Conservation (phyloP, 2,329 filamentous ascomycete species). For the Periglandula ipomoeae region DNA sequence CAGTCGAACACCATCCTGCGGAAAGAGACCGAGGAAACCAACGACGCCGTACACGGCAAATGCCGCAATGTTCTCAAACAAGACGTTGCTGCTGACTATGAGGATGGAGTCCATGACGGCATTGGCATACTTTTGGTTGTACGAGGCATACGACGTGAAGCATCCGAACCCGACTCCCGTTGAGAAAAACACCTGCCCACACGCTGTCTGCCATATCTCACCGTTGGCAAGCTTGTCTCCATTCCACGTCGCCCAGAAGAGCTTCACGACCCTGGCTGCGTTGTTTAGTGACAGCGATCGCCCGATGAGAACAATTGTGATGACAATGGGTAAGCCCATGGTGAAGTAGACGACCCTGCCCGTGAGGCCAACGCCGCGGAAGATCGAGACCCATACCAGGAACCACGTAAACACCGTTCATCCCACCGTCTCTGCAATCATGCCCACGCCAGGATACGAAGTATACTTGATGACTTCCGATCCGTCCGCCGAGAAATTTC, state of each 20-base stretch:
- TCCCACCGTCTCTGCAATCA: constrained; percentile 47
- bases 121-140: constrained; percentile 48
- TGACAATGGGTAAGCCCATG: constrained; percentile 50
- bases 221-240: constrained; percentile 39
- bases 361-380: constrained; percentile 47
- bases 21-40: constrained; percentile 32
- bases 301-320: constrained; percentile 46
- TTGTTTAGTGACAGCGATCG: constrained; percentile 44
- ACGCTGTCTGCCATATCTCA: constrained; percentile 49
- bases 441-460: constrained; percentile 33
- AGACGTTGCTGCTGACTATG: constrained; percentile 44
- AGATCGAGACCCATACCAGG: constrained; percentile 50
- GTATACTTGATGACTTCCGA: constrained; percentile 32
- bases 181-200: constrained; percentile 51
- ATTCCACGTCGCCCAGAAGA: constrained; percentile 38
- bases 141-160: constrained; percentile 49
- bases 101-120: constrained; percentile 50
- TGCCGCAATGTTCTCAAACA: constrained; percentile 45
- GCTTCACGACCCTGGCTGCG: constrained; percentile 39
- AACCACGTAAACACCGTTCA: constrained; percentile 53
- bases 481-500: constrained; percentile 27
- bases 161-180: constrained; percentile 51
- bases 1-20: constrained; percentile 29
- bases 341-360: constrained; percentile 52
- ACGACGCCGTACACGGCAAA: constrained; percentile 46